Conservation (phyloP, 2,329 filamentous ascomycete species). For the Aspergillaceae sp. region DNA sequence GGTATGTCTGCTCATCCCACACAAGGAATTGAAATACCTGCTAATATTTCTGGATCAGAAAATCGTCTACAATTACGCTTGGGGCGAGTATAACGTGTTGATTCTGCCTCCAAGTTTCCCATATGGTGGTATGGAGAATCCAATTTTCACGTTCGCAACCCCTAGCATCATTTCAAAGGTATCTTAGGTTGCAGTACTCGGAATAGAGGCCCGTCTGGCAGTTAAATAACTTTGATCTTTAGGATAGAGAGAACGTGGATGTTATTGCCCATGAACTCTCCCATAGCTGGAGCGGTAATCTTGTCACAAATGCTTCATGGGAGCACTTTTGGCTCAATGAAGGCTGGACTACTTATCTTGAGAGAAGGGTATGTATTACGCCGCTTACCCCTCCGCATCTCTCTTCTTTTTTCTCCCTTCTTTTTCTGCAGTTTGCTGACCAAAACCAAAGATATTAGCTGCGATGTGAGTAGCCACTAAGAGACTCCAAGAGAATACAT, state of each 20-base stretch:
- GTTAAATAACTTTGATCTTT: not conserved
- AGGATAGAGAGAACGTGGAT: constrained; percentile 80
- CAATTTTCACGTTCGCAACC: constrained; percentile 89
- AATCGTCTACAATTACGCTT: constrained; percentile 76
- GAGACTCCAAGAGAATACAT: not conserved
- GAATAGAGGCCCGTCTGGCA: not conserved
- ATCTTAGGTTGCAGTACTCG: not conserved
- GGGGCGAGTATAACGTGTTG: constrained; percentile 92
- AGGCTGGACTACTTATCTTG: constrained; percentile 92
- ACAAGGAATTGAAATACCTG: not conserved
- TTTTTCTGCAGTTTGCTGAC: constrained; percentile 8
- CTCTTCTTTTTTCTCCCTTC: not conserved
- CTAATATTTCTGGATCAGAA: constrained; percentile 27
- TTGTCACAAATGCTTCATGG: constrained; percentile 47
- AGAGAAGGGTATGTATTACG: constrained; percentile 52
- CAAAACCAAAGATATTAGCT: constrained; percentile 27
- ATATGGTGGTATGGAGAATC: constrained; percentile 79
- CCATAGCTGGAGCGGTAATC: constrained; percentile 80
- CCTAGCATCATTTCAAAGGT: constrained; percentile 83
- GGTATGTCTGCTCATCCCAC: constrained; percentile 31
- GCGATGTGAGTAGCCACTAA: constrained; percentile 24
- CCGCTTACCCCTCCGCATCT: not conserved
- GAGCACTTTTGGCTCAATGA: constrained; percentile 55
- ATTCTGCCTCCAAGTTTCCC: constrained; percentile 85
- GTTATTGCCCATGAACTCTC: constrained; percentile 82